These are phyloP conservation scores for Populus tomentosa DNA, from an alignment of 441 rosid genomes.

Conservation along the genomic window DNA sequence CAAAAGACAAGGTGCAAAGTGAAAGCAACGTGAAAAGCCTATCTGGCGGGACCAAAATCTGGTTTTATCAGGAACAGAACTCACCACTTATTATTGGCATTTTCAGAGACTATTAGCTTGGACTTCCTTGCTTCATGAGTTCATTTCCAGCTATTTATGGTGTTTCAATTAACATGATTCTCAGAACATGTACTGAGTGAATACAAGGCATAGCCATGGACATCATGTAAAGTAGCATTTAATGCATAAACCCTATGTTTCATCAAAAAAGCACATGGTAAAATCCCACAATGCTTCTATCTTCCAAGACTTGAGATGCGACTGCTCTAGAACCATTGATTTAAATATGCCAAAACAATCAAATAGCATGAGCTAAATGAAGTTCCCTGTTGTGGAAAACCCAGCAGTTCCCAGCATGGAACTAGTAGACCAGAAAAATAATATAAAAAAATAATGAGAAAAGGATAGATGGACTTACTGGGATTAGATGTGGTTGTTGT, in stretches of 20 bases:
- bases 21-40: not conserved
- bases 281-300: not conserved
- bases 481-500: constrained; percentile 58
- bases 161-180: not conserved
- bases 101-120: not conserved
- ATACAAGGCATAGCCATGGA: not conserved
- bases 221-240: not conserved
- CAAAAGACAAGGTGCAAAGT: not conserved
- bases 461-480: constrained; percentile 43
- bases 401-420: not conserved
- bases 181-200: not conserved
- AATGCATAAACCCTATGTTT: not conserved
- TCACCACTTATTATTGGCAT: not conserved
- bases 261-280: not conserved
- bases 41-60: not conserved
- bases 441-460: not conserved
- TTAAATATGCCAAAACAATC: not conserved
- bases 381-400: not conserved
- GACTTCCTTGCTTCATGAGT: not conserved
- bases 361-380: not conserved
- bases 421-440: not conserved
- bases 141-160: not conserved
- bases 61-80: no score
- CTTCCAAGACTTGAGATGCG: not conserved
- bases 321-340: not conserved